Base-by-base conservation (phyloP, 2,329 filamentous ascomycete genomes). In the Fusarium xyrophilum region DNA sequence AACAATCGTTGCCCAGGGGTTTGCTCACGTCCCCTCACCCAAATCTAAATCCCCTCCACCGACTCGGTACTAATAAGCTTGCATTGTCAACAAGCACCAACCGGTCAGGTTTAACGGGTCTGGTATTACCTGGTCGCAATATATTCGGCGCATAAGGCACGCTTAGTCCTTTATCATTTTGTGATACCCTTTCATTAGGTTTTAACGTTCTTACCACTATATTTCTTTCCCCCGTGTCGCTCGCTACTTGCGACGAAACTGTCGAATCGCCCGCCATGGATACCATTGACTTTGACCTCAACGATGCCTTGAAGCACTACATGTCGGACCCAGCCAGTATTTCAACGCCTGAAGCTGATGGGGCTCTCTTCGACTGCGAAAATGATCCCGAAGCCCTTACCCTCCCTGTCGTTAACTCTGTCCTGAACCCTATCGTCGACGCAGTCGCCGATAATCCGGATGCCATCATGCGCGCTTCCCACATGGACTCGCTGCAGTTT, bases 281-380 rank as follows among this genome's bases (percentile, higher is more conserved):
- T 76, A 91, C 91, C 83, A 87, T 93, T 78, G 87, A 90, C 76
- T 99, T 99, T 82, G 93, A 98, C 79, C 93, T 99, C 80, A 97
- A 97, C 79, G 91, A 97, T 83, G 93, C 93, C 70, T 91, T 98
- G 79, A 97, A 97, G 85, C 88, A 93, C 78, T 99, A 97, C 82
- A 92, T 97, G 87, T 96, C 93, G 81, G 95, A 98, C 78, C 95
- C 96, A 12, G 84, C 89, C 46, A 87, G 88, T 39, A 91, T 98
- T 58, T 84, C 91, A 11, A 97, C 94, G 5, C 90, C 92, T 43
- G 95, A 98, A 78, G 96, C 94, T 58, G 91, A 96, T 73, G 81
- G 89, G 44, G 88, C 91, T 63, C 88, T 99, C 23, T 85, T 93
- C 73, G 95, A 98, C 77, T 96, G 93, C 86, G 96, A 98, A 82